Percentiles rank a stretch among this genome's conserved stretches.
Evolutionary conservation across 2,329 filamentous ascomycete genomes (phyloP).

Genomic region (Alternaria burnsii): DNA sequence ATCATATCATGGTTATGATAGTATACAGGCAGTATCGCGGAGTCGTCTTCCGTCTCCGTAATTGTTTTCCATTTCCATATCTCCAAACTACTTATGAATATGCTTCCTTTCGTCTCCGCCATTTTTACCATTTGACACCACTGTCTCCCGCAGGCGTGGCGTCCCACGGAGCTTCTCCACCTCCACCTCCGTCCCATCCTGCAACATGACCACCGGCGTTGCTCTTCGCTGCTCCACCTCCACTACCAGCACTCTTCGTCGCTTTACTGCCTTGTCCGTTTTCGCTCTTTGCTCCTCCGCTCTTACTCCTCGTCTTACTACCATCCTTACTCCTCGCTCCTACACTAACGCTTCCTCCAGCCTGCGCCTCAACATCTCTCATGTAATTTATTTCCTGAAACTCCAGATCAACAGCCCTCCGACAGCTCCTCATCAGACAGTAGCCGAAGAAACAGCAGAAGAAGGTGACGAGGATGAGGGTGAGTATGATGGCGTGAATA

Average conservation of each 20-base stretch:
- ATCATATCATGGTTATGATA: not conserved
- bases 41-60: not conserved
- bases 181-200: not conserved
- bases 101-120: not conserved
- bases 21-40: not conserved
- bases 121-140: not conserved
- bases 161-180: not conserved
- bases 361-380: constrained; percentile 13
- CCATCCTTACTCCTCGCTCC: not conserved
- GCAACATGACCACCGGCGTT: not conserved
- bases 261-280: not conserved
- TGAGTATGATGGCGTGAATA: constrained; percentile 24
- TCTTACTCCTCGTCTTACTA: not conserved
- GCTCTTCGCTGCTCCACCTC: not conserved
- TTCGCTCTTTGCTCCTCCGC: not conserved
- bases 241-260: not conserved
- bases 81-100: not conserved
- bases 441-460: constrained; percentile 29
- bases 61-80: not conserved
- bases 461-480: constrained; percentile 19
- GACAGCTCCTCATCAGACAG: constrained; percentile 25
- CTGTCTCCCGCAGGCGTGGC: not conserved
- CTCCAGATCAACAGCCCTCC: constrained; percentile 25
- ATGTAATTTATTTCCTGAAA: constrained; percentile 14
- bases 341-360: not conserved